Conservation (phyloP, 495 filamentous ascomycete genomes). For the Neurospora sp. region DNA sequence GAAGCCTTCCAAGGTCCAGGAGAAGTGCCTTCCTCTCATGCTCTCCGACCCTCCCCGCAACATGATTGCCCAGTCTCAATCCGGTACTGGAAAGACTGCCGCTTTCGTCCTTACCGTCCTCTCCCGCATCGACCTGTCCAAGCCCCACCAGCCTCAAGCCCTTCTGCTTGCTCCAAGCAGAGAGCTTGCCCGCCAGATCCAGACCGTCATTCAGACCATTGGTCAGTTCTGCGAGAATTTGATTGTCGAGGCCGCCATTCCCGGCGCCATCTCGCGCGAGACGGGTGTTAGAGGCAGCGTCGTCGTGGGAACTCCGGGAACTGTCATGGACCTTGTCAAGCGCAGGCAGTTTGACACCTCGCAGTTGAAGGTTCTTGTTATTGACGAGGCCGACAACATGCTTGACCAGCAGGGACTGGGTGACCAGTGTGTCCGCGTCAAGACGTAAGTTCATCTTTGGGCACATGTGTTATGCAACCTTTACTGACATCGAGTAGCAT, state of each 20-base stretch:
- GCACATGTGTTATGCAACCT: constrained; percentile 2
- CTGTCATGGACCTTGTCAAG: constrained; percentile 76
- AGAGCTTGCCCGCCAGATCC: constrained; percentile 90
- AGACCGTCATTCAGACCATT: constrained; percentile 70
- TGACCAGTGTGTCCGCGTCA: constrained; percentile 87
- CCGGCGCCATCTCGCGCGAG: constrained; percentile 54
- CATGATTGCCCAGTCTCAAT: constrained; percentile 96
- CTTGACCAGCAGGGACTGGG: constrained; percentile 85
- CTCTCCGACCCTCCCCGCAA: constrained; percentile 74
- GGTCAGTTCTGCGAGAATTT: constrained; percentile 70
- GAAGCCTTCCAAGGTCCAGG: constrained; percentile 96
- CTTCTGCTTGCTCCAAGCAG: constrained; percentile 85
- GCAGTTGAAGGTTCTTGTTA: constrained; percentile 64
- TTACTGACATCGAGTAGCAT: constrained; percentile 38
- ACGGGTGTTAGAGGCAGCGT: constrained; percentile 57
- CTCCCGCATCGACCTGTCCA: constrained; percentile 63
- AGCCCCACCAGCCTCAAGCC: constrained; percentile 66
- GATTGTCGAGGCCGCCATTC: constrained; percentile 67
- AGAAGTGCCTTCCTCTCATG: constrained; percentile 80
- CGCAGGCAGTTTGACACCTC: constrained; percentile 54
- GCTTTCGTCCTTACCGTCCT: constrained; percentile 91
- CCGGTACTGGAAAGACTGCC: constrained; percentile 96
- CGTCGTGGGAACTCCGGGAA: constrained; percentile 90
- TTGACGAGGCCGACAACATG: constrained; percentile 97
- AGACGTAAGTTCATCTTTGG: constrained; percentile 44